Evolutionary conservation across 2,329 filamentous ascomycete genomes (phyloP).

Genomic region (Fusarium beomiforme): DNA sequence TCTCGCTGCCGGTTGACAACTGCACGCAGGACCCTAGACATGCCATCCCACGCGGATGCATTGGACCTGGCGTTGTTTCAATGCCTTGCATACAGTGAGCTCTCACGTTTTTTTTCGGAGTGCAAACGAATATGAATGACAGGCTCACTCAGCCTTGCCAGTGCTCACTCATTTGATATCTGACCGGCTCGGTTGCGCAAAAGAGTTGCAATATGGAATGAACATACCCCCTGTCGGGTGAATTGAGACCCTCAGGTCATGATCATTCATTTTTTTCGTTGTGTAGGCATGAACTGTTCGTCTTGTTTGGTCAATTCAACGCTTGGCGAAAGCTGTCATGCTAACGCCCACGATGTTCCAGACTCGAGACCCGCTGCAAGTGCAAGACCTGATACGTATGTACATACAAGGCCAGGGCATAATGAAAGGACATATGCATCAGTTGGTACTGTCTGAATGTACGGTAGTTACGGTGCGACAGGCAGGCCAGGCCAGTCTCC

Average conservation of each 20-base stretch:
- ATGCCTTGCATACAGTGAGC: constrained; percentile 13
- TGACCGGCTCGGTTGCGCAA: constrained; percentile 6
- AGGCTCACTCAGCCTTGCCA: neutral
- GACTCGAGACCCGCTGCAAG: constrained; percentile 34
- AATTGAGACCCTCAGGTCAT: neutral
- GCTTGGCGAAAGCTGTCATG: constrained; percentile 31
- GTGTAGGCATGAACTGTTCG: constrained; percentile 21
- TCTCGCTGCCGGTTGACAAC: constrained; percentile 9
- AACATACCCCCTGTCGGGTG: neutral
- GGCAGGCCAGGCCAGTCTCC: too few relatives aligned
- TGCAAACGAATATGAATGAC: neutral
- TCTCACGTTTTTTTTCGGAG: neutral
- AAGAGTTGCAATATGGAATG: constrained; percentile 9
- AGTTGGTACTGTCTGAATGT: neutral
- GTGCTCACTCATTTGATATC: neutral
- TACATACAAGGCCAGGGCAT: constrained; percentile 10
- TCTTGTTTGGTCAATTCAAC: constrained; percentile 25
- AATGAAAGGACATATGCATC: neutral
- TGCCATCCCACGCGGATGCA: constrained; percentile 1
- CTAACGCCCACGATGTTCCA: constrained; percentile 30
- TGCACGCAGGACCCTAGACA: neutral
- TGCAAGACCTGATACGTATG: constrained; percentile 23
- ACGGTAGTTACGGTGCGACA: constrained; percentile 26
- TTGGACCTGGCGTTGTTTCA: constrained; percentile 10
- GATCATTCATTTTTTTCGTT: neutral